phyloP scores from a whole-genome alignment of 1,284 basidiomycete species.

The Cutaneotrichosporon sp. region DNA sequence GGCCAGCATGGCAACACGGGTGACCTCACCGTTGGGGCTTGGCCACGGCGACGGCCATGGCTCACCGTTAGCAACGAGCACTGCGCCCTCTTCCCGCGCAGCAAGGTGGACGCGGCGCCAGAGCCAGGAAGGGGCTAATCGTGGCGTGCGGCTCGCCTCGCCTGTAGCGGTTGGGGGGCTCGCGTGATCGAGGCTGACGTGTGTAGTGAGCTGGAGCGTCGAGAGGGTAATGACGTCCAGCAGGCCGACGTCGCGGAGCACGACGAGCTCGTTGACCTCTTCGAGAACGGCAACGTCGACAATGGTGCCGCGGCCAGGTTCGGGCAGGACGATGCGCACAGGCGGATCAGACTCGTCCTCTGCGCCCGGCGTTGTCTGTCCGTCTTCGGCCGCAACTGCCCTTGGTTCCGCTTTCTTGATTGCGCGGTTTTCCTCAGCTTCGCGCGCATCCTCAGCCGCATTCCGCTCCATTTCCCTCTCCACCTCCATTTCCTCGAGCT shows the following conservation, averaged over 20 bases:
- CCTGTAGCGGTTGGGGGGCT: background rate
- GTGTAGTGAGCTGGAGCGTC: conserved; percentile 16
- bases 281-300: conserved; percentile 33
- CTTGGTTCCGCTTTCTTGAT: conserved; percentile 17
- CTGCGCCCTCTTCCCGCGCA: conserved; percentile 16
- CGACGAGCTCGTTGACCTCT: conserved; percentile 23
- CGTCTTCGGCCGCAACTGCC: background rate
- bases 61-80: conserved; percentile 32
- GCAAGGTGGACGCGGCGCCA: conserved; percentile 35
- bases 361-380: background rate
- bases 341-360: background rate
- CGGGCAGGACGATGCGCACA: conserved; percentile 26
- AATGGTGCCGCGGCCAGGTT: conserved; percentile 27
- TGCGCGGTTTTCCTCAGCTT: conserved; percentile 19
- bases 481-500: conserved; percentile 36
- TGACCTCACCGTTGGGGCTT: conserved; percentile 40
- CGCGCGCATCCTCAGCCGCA: conserved; percentile 21
- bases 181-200: conserved; percentile 12
- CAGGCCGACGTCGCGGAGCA: conserved; percentile 37
- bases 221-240: conserved; percentile 34
- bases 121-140: conserved; percentile 30
- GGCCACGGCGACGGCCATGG: conserved; percentile 40
- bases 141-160: background rate
- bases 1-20: conserved; percentile 31
- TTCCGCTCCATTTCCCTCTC: conserved; percentile 37